Evolutionary conservation across 2,329 filamentous ascomycete genomes (phyloP), one percentile per base, ranked within the genome.

Genomic region (Cercospora sp.): DNA sequence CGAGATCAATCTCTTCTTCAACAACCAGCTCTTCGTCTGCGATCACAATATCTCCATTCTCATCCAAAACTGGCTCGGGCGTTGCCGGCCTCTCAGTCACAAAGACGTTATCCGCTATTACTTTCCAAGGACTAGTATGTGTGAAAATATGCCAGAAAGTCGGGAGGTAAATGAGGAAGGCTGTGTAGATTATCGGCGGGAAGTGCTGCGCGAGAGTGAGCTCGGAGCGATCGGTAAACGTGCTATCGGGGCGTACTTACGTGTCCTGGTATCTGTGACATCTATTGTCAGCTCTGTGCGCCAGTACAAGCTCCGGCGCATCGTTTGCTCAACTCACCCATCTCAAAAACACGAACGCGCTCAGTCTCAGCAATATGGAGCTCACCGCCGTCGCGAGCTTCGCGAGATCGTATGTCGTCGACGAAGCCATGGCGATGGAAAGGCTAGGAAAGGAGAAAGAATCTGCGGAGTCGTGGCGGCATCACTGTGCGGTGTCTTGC

Each of bases 1-100:
- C 82, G 16, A 91, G 74, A 10, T 88, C 76, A 3, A 91, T 79
- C 0, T 85, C 89, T 77, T 93, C 90, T 66, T 88, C 78, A 26
- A 92, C 81, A 30, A 88, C 85, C 40, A 92, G 74, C 73, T 84
- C 82, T 70, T 81, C 81, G 67, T 88, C 82, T 10, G 78, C 73
- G 7, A 79, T 74, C 18, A 80, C 74, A 2, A 76, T 72, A 10
- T 79, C 73, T 34, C 78, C 76, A 57, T 76, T 70, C 13, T 72
- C 53, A 40, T 75, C 70, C 37, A 51, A 32, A 7, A 65, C 64
- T 37, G 72, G 69, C 26, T 75, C 73, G 3, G 77, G 77, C 5
- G 80, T 77, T 0, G 77, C 79, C 51, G 83, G 80, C 63, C 78
- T 80, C 2, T 81, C 79, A 21, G 83, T 79, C 21, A 80, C 74